Evolutionary conservation across 1,139 yeast genomes (phyloP), one percentile per base, ranked within the genome.

Genomic region (Candida pseudocylindracea): DNA sequence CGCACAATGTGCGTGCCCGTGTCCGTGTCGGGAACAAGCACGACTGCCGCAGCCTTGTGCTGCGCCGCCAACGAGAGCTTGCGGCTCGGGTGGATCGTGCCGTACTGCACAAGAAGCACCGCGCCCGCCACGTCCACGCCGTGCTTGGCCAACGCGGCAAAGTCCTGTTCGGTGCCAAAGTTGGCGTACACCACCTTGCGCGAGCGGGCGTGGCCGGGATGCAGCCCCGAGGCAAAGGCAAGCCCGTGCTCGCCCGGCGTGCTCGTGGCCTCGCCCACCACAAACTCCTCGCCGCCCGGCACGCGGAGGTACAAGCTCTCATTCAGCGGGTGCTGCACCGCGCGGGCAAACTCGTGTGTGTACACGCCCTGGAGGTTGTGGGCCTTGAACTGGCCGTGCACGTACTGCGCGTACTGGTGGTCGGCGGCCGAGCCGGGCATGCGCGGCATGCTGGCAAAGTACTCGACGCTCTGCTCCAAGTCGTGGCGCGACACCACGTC

Each of bases 351-450:
- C 35, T 63, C 66, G 27, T 61, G 53, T 33, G 66, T 60, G 29
- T 65, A 68, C 8, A 66, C 58, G n/a, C 56, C 39, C 30, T 56
- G 53, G 32, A 79, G 44, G 2, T 79, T 76, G 40, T 68, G 67
- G 35, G 67, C 63, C 20, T 51, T 46, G 52, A 79, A 68, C 36
- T 65, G 63, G 10, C 62, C 58, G 39, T 66, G 60, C 15, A 85
- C 58, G 47, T 74, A 81, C 37, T 63, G 59, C 1, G 81, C 73
- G 28, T 81, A 52, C 0, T 81, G 62, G 37, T 69, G 50, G 46
- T 83, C 95, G 12, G 93, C 96, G 12, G 67, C 67, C 2, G 95
- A 73, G 2, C 96, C 96, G 0, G 94, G 72, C 39, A 72, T 52
- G 48, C 83, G 96, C 1, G 93, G 83, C 69, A 83, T 68, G 2